Conservation (phyloP, 129 eudicot genomes). For the Pittosporum tobira region DNA sequence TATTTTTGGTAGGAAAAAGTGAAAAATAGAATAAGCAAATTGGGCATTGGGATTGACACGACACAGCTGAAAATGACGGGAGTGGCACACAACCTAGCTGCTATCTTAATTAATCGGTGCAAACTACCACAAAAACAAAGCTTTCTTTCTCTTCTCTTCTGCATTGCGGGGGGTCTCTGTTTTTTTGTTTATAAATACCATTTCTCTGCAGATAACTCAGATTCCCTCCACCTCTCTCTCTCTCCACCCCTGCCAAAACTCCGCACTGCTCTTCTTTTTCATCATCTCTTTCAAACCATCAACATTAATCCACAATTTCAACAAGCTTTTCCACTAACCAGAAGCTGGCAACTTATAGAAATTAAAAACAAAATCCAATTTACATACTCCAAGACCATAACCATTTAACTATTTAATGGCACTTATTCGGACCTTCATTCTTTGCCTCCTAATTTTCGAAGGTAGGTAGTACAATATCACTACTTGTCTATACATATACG, state of each 20-base stretch:
- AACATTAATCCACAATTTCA: too few relatives aligned
- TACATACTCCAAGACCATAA: not conserved
- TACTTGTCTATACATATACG: too few relatives aligned
- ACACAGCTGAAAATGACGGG: too few relatives aligned
- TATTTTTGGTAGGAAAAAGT: too few relatives aligned
- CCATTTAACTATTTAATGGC: not conserved
- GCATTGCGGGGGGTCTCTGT: too few relatives aligned
- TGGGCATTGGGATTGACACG: too few relatives aligned
- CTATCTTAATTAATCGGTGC: not conserved
- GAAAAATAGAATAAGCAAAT: too few relatives aligned
- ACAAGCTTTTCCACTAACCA: too few relatives aligned
- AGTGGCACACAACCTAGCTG: too few relatives aligned
- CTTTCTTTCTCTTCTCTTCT: too few relatives aligned
- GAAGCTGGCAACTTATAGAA: not conserved
- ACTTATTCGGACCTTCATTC: not conserved
- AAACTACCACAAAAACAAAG: too few relatives aligned
- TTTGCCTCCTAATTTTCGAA: not conserved
- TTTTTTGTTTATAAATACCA: conserved; percentile 1
- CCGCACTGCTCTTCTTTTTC: not conserved
- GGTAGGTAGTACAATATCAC: not conserved
- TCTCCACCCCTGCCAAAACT: not conserved
- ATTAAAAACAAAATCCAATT: not conserved
- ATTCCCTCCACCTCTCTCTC: conserved; percentile 6
- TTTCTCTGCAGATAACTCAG: not conserved
- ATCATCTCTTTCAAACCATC: not conserved